Evolutionary conservation across 1,139 yeast species (phyloP).

Genomic region (Yamadazyma triangularis): DNA sequence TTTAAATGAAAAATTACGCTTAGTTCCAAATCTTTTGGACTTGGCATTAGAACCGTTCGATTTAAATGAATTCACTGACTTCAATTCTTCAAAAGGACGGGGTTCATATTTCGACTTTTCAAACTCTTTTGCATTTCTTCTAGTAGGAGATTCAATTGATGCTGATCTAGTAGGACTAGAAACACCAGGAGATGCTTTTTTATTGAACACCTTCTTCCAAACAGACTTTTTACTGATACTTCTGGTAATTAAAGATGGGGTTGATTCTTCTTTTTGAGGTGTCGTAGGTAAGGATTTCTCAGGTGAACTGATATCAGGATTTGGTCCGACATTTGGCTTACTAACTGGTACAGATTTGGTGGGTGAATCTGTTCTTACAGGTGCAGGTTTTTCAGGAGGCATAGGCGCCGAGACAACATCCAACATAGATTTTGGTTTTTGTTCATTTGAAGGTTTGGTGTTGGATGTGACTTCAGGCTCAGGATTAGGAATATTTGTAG

Average conservation of each 20-base stretch:
- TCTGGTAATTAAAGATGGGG: slow-evolving; percentile 2
- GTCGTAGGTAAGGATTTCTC: slow-evolving; percentile 11
- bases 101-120: background rate
- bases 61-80: slow-evolving; percentile 5
- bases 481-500: too few relatives aligned
- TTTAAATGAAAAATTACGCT: slow-evolving; percentile 11
- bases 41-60: slow-evolving; percentile 5
- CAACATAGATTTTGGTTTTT: too few relatives aligned
- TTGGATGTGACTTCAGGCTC: too few relatives aligned
- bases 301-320: background rate
- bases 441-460: too few relatives aligned
- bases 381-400: too few relatives aligned
- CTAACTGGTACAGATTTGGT: too few relatives aligned
- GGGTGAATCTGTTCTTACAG: too few relatives aligned
- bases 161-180: too few relatives aligned
- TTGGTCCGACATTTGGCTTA: background rate
- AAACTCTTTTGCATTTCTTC: too few relatives aligned
- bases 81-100: slow-evolving; percentile 4
- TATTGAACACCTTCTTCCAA: slow-evolving; percentile 13
- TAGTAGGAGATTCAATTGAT: too few relatives aligned
- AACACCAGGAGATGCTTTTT: too few relatives aligned
- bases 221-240: slow-evolving; percentile 4
- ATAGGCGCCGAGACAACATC: too few relatives aligned
- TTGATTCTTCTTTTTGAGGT: slow-evolving; percentile 6
- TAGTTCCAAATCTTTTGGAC: slow-evolving; percentile 9